phyloP scores from a whole-genome alignment of 768 basidiomycete genomes.

The Dictyophora rubrovolvata region DNA sequence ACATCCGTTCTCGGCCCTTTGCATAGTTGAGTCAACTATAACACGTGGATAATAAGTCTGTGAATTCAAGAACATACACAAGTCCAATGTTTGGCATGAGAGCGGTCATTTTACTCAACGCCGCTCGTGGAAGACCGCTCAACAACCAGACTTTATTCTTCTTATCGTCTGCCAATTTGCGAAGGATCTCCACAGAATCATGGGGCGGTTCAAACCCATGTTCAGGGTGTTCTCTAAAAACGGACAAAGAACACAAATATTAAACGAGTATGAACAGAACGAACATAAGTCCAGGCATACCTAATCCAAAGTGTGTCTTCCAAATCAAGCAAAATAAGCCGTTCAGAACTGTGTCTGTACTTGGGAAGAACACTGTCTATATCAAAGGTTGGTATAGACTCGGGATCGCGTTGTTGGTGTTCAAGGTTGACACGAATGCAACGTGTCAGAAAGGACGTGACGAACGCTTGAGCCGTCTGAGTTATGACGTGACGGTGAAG shows the following conservation, averaged over 20 bases:
- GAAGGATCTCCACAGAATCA: constrained; percentile 38
- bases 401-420: constrained; percentile 34
- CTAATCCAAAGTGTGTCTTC: constrained; percentile 69
- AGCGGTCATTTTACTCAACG: constrained; percentile 53
- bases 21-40: neutral
- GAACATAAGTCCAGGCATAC: constrained; percentile 8
- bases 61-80: constrained; percentile 37
- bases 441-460: constrained; percentile 67
- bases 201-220: constrained; percentile 32
- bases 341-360: constrained; percentile 53
- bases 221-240: constrained; percentile 37
- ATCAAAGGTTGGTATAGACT: constrained; percentile 31
- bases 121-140: constrained; percentile 60
- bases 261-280: neutral
- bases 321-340: constrained; percentile 66
- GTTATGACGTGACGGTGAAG: constrained; percentile 78
- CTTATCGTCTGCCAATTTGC: constrained; percentile 47
- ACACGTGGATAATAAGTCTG: neutral
- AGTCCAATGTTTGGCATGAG: constrained; percentile 62
- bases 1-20: constrained; percentile 80
- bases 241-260: neutral
- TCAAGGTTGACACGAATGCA: constrained; percentile 65
- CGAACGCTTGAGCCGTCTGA: constrained; percentile 80
- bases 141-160: constrained; percentile 76
- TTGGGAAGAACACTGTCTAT: constrained; percentile 47